Evolutionary conservation across 148 eudicot species (phyloP).

Genomic region (Chenopodium album): DNA sequence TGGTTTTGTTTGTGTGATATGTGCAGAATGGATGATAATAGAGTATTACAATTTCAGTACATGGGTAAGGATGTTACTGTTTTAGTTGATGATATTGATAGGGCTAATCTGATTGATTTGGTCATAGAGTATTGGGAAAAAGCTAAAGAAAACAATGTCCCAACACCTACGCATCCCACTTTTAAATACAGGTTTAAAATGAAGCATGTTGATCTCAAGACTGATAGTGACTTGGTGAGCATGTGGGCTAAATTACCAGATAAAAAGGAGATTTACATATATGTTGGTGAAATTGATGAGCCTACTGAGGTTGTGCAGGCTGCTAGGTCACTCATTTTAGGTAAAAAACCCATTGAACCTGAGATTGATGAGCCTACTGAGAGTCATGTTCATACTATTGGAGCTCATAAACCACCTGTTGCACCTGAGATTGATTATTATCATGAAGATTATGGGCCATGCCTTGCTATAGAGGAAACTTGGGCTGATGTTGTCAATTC

Average conservation of each 20-base stretch:
- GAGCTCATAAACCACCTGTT: no score
- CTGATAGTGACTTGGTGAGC: background rate
- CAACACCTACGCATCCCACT: background rate
- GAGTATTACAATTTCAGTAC: no score
- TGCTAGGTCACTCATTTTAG: no score
- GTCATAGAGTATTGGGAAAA: background rate
- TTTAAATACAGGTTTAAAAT: background rate
- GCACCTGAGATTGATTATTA: no score
- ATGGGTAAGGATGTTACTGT: background rate
- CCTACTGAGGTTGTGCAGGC: background rate
- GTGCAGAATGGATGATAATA: no score
- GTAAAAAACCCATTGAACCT: no score
- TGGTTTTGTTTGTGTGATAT: no score
- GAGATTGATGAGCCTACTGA: no score
- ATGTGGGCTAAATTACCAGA: background rate
- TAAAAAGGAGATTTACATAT: background rate
- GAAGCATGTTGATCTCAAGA: background rate
- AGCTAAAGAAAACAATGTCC: background rate
- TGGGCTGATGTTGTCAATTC: no score
- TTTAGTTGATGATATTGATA: background rate
- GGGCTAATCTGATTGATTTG: background rate
- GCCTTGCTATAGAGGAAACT: no score
- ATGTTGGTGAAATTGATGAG: background rate
- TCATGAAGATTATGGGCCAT: no score
- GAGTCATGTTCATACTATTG: no score